Evolutionary conservation across 768 basidiomycete genomes (phyloP).

Genomic region (Amyloporia xantha): DNA sequence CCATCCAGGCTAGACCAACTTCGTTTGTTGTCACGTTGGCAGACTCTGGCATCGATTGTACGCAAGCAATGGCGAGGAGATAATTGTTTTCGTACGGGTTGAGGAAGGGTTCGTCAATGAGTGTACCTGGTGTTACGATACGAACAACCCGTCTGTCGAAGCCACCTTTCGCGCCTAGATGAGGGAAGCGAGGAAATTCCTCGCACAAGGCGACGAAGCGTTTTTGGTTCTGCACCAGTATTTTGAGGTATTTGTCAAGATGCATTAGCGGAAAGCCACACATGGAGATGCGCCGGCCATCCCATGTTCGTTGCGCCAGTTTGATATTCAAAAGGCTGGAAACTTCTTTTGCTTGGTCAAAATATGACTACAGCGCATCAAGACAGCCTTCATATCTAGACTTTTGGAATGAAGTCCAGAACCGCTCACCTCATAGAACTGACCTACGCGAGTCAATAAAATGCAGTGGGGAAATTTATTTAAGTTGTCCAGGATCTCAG

Average conservation of each 20-base stretch:
- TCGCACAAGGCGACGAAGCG: slow-evolving; percentile 92
- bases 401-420: neutral
- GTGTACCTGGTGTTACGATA: slow-evolving; percentile 88
- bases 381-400: neutral
- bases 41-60: neutral
- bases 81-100: slow-evolving; percentile 87
- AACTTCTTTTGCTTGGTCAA: slow-evolving; percentile 81
- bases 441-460: slow-evolving; percentile 85
- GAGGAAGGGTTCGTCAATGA: slow-evolving; percentile 87
- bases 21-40: neutral
- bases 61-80: slow-evolving; percentile 57
- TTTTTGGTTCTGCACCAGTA: slow-evolving; percentile 74
- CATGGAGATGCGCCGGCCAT: slow-evolving; percentile 65
- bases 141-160: slow-evolving; percentile 81
- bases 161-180: slow-evolving; percentile 43
- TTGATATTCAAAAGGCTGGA: slow-evolving; percentile 77
- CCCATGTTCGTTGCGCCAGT: slow-evolving; percentile 71
- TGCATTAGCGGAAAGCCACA: slow-evolving; percentile 87
- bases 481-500: slow-evolving; percentile 65
- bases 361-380: slow-evolving; percentile 87
- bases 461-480: slow-evolving; percentile 81
- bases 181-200: slow-evolving; percentile 59
- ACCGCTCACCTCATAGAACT: slow-evolving; percentile 83
- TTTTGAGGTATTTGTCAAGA: slow-evolving; percentile 81
- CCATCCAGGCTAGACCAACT: slow-evolving; percentile 87